Base-by-base conservation (phyloP, 2,329 filamentous ascomycete genomes). In the Colletotrichum sp. region DNA sequence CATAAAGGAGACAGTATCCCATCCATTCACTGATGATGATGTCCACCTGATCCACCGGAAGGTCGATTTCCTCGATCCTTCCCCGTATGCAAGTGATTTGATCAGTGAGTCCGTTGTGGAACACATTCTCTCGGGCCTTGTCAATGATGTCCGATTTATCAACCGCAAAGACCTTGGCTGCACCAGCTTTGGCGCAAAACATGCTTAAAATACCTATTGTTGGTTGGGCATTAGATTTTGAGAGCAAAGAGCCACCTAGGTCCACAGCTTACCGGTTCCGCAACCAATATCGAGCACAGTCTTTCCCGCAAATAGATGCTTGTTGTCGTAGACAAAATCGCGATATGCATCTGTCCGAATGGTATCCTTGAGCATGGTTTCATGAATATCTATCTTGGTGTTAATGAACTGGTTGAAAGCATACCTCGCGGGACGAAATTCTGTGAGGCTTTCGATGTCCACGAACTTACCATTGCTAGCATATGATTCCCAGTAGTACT, bases 11-110 rank as follows among this genome's bases (percentile, higher is more conserved):
- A 78, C 93, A 95, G 83, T 99, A 99, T 34, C 96, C 96, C 96
- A 99, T 99, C 96, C 96, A 99, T 84, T 99, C 96, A 75, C 95
- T 98, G 76, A 99, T 93, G 82, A 99, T 98, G 81, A 99, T 94
- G 85, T 99, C 96, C 61, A 98, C 96, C 81, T 96, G 88, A 70
- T 92, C 88, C 9, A 96, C 93, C 2, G 94, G 96, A 26, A 96
- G 89, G 72, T 86, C 89, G 71, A 98, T 94, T 79, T 98, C 96
- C 84, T 99, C 96, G 76, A 98, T 94, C 81, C 95, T 95, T 48
- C 96, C 96, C 78, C 93, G 92, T 65, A 98, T 88, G 80, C 94
- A 95, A 58, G 93, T 95, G 81, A 99, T 95, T 28, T 90, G 89
- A 80, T 93, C 88, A 30, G 91, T 90, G 48, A 98, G 91, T 1